Percentiles rank a stretch among this genome's conserved stretches.
phyloP scores from a whole-genome alignment of 2,329 filamentous ascomycete species.

The Hortaea werneckii region DNA sequence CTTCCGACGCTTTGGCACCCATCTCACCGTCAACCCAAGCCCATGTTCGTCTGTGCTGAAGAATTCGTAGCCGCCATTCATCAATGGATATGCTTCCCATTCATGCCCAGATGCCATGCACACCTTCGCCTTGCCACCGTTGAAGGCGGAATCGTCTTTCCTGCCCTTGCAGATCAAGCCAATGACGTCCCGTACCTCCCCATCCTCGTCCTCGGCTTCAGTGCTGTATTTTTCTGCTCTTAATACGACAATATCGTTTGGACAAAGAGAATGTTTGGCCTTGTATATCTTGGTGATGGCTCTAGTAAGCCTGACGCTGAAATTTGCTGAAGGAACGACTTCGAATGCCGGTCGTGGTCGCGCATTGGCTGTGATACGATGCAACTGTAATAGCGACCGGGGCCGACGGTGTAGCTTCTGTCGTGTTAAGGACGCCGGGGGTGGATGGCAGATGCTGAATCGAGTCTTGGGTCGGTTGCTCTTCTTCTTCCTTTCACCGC shows the following conservation, averaged over 20 bases:
- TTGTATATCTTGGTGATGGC: conserved; percentile 55
- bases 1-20: conserved; percentile 49
- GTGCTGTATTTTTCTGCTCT: conserved; percentile 56
- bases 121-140: conserved; percentile 55
- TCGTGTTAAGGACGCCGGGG: conserved; percentile 43
- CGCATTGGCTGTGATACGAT: conserved; percentile 50
- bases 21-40: conserved; percentile 51
- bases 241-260: conserved; percentile 61
- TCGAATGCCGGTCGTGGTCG: conserved; percentile 60
- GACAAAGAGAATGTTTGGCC: conserved; percentile 52
- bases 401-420: conserved; percentile 59
- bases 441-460: conserved; percentile 60
- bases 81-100: conserved; percentile 35
- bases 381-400: conserved; percentile 60
- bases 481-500: conserved; percentile 16
- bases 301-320: conserved; percentile 49
- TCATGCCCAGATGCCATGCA: conserved; percentile 44
- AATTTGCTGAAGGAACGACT: conserved; percentile 51
- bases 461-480: conserved; percentile 45
- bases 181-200: conserved; percentile 47
- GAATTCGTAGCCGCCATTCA: conserved; percentile 46
- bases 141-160: conserved; percentile 42
- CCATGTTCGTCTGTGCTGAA: conserved; percentile 49
- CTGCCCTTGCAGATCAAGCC: conserved; percentile 53
- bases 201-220: conserved; percentile 43